A percentile compares a stretch with the other conserved stretches of the same genome.
Evolutionary conservation across 331 rosid species (phyloP).

Genomic region (Pyrus hybrid): DNA sequence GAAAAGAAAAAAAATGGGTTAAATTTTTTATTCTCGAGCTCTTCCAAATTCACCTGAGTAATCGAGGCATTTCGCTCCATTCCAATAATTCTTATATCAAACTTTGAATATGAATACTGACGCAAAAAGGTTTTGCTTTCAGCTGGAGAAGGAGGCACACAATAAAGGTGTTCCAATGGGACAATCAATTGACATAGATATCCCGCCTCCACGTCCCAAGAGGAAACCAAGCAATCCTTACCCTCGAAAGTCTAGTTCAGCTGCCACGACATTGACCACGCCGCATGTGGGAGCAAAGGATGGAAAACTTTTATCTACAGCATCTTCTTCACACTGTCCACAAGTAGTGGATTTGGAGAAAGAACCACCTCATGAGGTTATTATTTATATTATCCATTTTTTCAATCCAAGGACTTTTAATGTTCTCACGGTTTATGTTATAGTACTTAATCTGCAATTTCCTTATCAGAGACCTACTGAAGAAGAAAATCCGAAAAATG

Average conservation of each 20-base stretch:
- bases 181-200: conserved; percentile 72
- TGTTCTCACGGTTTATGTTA: conserved; percentile 4
- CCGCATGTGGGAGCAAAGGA: conserved; percentile 52
- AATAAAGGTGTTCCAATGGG: conserved; percentile 71
- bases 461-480: conserved; percentile 38
- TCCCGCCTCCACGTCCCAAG: conserved; percentile 98
- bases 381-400: conserved; percentile 6
- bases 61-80: neutral
- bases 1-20: neutral
- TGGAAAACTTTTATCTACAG: conserved; percentile 44
- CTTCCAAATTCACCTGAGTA: neutral
- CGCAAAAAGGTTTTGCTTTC: conserved; percentile 23
- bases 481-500: conserved; percentile 39
- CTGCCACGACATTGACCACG: conserved; percentile 39
- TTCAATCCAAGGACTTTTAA: neutral
- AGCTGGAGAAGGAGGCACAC: conserved; percentile 93
- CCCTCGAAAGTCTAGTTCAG: conserved; percentile 66
- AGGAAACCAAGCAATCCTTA: conserved; percentile 91
- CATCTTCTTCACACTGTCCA: conserved; percentile 43
- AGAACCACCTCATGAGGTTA: conserved; percentile 65
- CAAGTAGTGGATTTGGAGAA: conserved; percentile 63
- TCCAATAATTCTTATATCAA: neutral
- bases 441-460: conserved; percentile 1
- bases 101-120: conserved; percentile 1
- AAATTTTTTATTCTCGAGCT: neutral